Conservation (phyloP, 2,329 filamentous ascomycete species). For the Colletotrichum orbiculare region DNA sequence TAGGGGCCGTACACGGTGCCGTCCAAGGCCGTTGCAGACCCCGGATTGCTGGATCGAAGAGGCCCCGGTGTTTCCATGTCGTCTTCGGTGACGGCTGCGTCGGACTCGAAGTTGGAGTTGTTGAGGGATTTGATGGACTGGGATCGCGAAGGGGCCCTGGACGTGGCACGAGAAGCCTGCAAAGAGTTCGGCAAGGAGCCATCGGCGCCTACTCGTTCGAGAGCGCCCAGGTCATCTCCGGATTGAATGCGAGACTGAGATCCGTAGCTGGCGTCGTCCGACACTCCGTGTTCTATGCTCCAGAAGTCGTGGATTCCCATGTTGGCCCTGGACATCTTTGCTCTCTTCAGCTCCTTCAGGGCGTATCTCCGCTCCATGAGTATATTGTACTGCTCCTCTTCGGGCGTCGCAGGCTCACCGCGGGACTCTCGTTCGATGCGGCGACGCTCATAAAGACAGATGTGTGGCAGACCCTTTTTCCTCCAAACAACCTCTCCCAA, state of each 20-base stretch:
- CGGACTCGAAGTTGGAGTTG: constrained; percentile 28
- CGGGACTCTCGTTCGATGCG: constrained; percentile 79
- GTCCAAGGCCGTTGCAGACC: constrained; percentile 71
- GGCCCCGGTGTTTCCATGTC: constrained; percentile 66
- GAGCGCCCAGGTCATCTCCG: constrained; percentile 51
- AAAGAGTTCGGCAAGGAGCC: constrained; percentile 53
- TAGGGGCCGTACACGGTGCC: constrained; percentile 83
- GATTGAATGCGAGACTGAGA: constrained; percentile 58
- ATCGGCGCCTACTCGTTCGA: constrained; percentile 44
- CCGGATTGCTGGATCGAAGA: constrained; percentile 60
- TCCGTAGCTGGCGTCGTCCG: constrained; percentile 58
- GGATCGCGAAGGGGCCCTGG: constrained; percentile 59
- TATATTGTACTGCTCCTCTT: constrained; percentile 70
- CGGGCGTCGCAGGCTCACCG: constrained; percentile 67
- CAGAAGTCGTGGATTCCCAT: constrained; percentile 74
- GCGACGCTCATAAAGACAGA: constrained; percentile 84
- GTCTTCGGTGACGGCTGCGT: constrained; percentile 49
- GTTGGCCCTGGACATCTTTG: constrained; percentile 62
- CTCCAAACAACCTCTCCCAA: constrained; percentile 95
- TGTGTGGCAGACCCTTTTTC: constrained; percentile 84
- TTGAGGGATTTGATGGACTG: constrained; percentile 57
- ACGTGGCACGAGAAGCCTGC: constrained; percentile 53
- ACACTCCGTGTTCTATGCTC: constrained; percentile 84
- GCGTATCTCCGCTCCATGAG: constrained; percentile 69
- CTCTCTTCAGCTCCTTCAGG: constrained; percentile 67